Percentiles rank a stretch among this genome's conserved stretches.
phyloP scores from a whole-genome alignment of 2,329 filamentous ascomycete species.

The Zasmidium cellare region DNA sequence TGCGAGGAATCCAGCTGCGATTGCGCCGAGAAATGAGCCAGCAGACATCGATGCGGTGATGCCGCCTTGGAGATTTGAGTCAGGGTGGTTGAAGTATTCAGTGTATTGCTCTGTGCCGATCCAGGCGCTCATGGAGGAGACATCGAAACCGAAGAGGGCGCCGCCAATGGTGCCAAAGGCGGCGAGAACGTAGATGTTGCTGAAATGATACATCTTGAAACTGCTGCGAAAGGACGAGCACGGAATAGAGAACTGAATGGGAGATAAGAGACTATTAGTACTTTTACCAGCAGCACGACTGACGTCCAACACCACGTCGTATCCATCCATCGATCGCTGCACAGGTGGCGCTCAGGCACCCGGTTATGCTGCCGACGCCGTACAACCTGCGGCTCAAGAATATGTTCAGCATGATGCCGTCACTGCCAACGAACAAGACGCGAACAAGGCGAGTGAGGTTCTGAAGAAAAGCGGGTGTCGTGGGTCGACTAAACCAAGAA shows the following conservation, averaged over 20 bases:
- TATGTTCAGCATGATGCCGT: not conserved
- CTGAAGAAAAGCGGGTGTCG: not conserved
- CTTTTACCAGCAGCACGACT: not conserved
- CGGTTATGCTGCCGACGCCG: not conserved
- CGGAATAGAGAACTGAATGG: not conserved
- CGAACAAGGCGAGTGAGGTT: not conserved
- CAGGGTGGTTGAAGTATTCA: conserved; percentile 66
- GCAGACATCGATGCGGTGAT: conserved; percentile 70
- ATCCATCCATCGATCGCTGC: not conserved
- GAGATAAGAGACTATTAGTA: not conserved
- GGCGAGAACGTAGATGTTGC: conserved; percentile 57
- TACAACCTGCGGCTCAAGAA: conserved; percentile 1
- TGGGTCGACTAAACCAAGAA: not conserved
- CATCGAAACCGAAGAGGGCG: conserved; percentile 69
- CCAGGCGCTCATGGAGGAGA: conserved; percentile 65
- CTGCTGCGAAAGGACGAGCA: not conserved
- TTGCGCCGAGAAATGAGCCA: conserved; percentile 65
- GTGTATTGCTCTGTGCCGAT: conserved; percentile 67
- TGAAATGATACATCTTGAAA: conserved; percentile 27
- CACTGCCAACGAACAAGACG: not conserved
- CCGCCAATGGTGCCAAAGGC: conserved; percentile 62
- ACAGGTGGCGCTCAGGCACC: not conserved
- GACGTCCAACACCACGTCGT: not conserved
- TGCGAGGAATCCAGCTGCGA: conserved; percentile 58
- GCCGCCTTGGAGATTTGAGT: conserved; percentile 59